Evolutionary conservation across 1,284 basidiomycete genomes (phyloP), one percentile per base, ranked within the genome.

Genomic region (Melanopsichium pennsylvanicum): DNA sequence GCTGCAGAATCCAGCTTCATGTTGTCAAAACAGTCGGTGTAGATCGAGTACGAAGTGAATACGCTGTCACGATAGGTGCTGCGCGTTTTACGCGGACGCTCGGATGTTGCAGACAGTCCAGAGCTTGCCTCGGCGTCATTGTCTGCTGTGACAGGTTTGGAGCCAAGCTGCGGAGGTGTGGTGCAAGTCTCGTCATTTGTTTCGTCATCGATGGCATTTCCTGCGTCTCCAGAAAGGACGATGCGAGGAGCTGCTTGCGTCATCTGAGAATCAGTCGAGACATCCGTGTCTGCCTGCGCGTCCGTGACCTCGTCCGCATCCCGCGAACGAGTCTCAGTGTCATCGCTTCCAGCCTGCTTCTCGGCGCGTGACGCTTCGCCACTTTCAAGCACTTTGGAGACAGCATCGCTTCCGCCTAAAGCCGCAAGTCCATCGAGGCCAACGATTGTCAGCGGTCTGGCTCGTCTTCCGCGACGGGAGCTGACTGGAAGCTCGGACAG

Each of bases 41-140:
- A 70, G 61, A 70, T 66, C 52, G 67, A 70, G 41, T 70, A 70
- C 35, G 61, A 66, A 15, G 61, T 66, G 35, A 66, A 70, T 8
- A 70, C 61, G 40, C 67, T 70, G 35, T 70, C 67, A 5, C 67
- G 36, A 32, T 70, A 61, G n/a, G 51, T 47, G 49, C 54, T 60
- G 21, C 61, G 47, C 15, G 61, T 38, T 43, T 50, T 58, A 18
- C 46, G 46, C 1, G 52, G 48, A 2, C 66, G 44, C 26, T 49
- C 47, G 15, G 43, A 35, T 11, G 49, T 39, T 0, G 49, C 45
- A 5, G 48, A 35, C 4, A 57, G 55, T 2, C 41, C 37, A 0
- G 38, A 3, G 11, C 43, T 46, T 15, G 21, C 32, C 12, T 46
- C 42, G 3, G 12, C 27, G 13, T 33, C 43, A 25, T 37, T 27